These are phyloP conservation scores for Polyplosphaeria fusca DNA, from an alignment of 495 filamentous ascomycete species.

Conservation along the genomic window DNA sequence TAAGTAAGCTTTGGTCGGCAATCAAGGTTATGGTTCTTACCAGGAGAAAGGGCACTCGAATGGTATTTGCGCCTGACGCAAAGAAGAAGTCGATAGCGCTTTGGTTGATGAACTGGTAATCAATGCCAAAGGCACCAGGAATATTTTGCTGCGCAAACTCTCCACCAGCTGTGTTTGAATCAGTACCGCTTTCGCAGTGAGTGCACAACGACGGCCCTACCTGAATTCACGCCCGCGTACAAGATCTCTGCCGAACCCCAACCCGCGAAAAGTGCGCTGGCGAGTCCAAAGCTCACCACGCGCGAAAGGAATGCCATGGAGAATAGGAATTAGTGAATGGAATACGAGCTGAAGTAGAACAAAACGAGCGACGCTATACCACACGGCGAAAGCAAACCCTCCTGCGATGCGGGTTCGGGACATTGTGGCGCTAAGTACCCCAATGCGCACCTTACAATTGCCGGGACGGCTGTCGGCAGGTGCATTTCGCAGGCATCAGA, in stretches of 20 bases:
- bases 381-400: conserved; percentile 11
- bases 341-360: neutral
- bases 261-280: conserved; percentile 1
- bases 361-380: conserved; percentile 11
- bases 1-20: neutral
- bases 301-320: conserved; percentile 7
- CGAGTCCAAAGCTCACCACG: conserved; percentile 12
- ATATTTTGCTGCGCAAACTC: conserved; percentile 29
- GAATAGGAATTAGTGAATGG: conserved; percentile 4
- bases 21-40: conserved; percentile 15
- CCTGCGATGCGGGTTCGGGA: neutral
- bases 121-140: conserved; percentile 32
- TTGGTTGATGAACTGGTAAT: conserved; percentile 35
- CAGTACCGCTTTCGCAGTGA: neutral
- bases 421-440: neutral
- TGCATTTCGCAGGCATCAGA: neutral
- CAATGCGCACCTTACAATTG: neutral
- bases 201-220: neutral
- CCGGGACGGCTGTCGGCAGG: neutral
- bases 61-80: conserved; percentile 26
- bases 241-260: conserved; percentile 7
- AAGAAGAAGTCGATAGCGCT: conserved; percentile 30
- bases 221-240: conserved; percentile 25
- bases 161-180: conserved; percentile 15
- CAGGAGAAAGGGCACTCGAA: conserved; percentile 34